Conservation (phyloP, 495 filamentous ascomycete genomes). For the Aspergillus mulundensis region DNA sequence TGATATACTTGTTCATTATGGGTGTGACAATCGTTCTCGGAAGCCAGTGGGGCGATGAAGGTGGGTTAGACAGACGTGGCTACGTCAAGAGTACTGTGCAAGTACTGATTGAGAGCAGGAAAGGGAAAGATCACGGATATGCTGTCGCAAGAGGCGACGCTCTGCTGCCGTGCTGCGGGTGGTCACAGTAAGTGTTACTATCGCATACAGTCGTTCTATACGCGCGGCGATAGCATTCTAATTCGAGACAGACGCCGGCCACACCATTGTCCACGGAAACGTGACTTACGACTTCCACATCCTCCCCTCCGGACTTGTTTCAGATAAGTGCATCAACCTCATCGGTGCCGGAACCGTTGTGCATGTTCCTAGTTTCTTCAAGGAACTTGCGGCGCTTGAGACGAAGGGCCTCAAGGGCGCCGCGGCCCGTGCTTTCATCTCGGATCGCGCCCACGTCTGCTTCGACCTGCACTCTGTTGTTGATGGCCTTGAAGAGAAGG, state of each 20-base stretch:
- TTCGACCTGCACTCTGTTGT: slow-evolving; percentile 79
- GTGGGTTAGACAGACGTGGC: slow-evolving; percentile 20
- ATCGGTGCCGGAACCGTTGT: slow-evolving; percentile 84
- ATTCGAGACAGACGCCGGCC: slow-evolving; percentile 41
- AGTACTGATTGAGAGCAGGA: slow-evolving; percentile 26
- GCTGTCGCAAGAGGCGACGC: slow-evolving; percentile 52
- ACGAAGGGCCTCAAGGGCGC: slow-evolving; percentile 65
- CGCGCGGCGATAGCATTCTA: not conserved
- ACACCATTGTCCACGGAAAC: slow-evolving; percentile 58
- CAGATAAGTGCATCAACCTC: slow-evolving; percentile 72
- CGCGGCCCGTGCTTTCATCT: slow-evolving; percentile 68
- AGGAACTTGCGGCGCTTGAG: slow-evolving; percentile 69
- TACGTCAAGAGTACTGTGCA: not conserved
- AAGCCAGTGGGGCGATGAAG: slow-evolving; percentile 69
- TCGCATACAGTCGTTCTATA: not conserved
- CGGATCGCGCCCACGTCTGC: slow-evolving; percentile 76
- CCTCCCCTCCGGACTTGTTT: slow-evolving; percentile 69
- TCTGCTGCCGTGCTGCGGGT: slow-evolving; percentile 61
- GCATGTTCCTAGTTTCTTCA: slow-evolving; percentile 83
- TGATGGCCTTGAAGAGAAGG: slow-evolving; percentile 76
- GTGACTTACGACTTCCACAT: slow-evolving; percentile 70
- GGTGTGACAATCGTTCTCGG: slow-evolving; percentile 58
- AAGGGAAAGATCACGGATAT: slow-evolving; percentile 73
- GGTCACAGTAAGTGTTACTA: slow-evolving; percentile 55
- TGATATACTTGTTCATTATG: slow-evolving; percentile 30